Evolutionary conservation across 2,329 filamentous ascomycete genomes (phyloP), one percentile per base, ranked within the genome.

Genomic region (Scortechinia acanthostroma): DNA sequence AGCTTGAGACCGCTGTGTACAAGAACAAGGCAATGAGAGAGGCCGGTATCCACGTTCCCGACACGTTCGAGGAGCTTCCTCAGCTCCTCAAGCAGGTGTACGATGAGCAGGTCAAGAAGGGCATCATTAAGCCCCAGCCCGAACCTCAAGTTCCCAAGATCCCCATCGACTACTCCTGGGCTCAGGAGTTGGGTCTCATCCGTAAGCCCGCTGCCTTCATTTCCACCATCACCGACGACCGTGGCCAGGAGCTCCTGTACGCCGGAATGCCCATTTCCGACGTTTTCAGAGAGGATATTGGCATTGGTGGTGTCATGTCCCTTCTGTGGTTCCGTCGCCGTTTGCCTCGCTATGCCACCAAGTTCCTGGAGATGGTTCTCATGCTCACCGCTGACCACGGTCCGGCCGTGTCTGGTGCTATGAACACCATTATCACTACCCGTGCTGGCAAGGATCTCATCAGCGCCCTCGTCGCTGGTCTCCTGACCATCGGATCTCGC

Each of bases 371-470:
- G 79, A 98, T 98, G 93, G 93, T 98, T 54, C 91, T 98, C 68
- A 98, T 98, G 93, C 83, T 98, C 63, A 98, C 93, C 63, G 93
- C 93, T 58, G 93, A 98, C 64, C 93, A 98, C 83, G 93, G 93
- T 71, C 93, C 93, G 45, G 93, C 93, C 58, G 93, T 98, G 58
- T 98, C 93, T 58, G 93, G 93, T 80, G 93, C 93, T 68, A 98
- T 98, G 93, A 98, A 98, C 85, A 98, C 93, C 66, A 98, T 98
- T 68, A 97, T 98, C 67, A 98, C 93, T 51, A 98, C 93, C 49
- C 88, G 93, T 87, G 93, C 93, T 52, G 93, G 93, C 68, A 98
- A 98, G 80, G 93, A 98, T 65, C 75, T 98, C 56, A 97, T 98
- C 75, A 91, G 84, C 59, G 87, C 93, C 42, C 80, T 98, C 51